Evolutionary conservation across 306 rosid species (phyloP).

Genomic region (Delonix regia): DNA sequence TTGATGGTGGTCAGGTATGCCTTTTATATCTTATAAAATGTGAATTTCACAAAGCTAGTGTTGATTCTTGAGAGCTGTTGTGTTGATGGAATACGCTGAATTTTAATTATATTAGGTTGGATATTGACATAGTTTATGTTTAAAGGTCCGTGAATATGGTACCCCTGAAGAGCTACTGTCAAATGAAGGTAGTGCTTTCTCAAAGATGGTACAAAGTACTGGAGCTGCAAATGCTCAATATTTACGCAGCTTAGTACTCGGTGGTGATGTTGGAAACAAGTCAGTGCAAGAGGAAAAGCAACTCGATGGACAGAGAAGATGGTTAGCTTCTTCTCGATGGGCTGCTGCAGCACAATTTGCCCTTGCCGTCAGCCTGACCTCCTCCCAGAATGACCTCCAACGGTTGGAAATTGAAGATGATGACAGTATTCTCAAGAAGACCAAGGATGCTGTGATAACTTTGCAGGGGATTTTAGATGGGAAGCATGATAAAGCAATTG

Average conservation of each 20-base stretch:
- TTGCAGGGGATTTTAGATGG: conserved; percentile 86
- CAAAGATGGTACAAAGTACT: conserved; percentile 87
- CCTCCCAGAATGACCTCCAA: conserved; percentile 71
- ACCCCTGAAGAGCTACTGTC: conserved; percentile 67
- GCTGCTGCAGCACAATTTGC: conserved; percentile 75
- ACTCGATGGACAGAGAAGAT: conserved; percentile 52
- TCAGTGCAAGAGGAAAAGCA: conserved; percentile 38
- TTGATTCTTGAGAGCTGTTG: neutral
- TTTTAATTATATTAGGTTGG: neutral
- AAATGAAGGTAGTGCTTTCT: conserved; percentile 70
- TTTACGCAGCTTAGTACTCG: conserved; percentile 61
- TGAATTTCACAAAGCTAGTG: neutral
- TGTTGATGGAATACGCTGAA: neutral
- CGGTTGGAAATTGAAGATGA: conserved; percentile 66
- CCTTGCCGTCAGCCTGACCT: conserved; percentile 68
- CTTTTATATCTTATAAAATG: conserved; percentile 2
- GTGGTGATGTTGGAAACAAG: conserved; percentile 41
- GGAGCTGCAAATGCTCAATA: conserved; percentile 90
- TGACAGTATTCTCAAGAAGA: conserved; percentile 65
- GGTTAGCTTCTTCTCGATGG: conserved; percentile 78
- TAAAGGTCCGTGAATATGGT: conserved; percentile 77
- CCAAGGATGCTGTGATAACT: conserved; percentile 86
- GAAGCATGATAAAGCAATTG: conserved; percentile 69
- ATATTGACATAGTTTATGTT: conserved; percentile 26
- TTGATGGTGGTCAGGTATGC: conserved; percentile 83